Conservation (phyloP, 495 filamentous ascomycete genomes). For the Hyaloscypha bicolor region DNA sequence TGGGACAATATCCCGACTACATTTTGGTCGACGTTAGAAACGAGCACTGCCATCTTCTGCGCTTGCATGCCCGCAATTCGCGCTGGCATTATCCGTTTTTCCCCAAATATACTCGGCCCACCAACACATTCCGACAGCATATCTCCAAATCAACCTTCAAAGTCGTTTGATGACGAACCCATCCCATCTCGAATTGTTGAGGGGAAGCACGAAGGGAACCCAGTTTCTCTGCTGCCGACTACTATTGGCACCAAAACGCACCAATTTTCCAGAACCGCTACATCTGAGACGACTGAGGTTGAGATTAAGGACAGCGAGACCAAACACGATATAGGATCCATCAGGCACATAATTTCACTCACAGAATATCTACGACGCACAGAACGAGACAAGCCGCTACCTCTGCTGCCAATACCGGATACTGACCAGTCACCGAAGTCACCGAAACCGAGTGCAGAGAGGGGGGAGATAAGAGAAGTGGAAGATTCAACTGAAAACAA, state of each 20-base stretch:
- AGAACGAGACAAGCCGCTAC: neutral
- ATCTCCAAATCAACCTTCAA: slow-evolving; percentile 4
- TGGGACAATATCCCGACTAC: slow-evolving; percentile 35
- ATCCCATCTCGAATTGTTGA: neutral
- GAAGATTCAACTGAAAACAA: neutral
- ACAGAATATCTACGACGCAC: neutral
- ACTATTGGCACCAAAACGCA: neutral
- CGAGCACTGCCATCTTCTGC: slow-evolving; percentile 4
- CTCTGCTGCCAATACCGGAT: neutral
- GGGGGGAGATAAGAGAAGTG: neutral
- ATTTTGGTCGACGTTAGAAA: slow-evolving; percentile 7
- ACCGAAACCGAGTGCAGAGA: neutral
- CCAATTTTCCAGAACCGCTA: neutral
- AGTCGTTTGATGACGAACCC: neutral
- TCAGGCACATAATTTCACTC: slow-evolving; percentile 3
- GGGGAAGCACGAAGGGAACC: neutral
- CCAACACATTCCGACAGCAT: neutral
- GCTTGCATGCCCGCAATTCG: slow-evolving; percentile 18
- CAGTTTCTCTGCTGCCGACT: neutral
- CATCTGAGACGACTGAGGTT: neutral
- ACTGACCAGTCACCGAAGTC: neutral
- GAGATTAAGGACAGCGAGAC: neutral
- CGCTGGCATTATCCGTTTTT: slow-evolving; percentile 4
- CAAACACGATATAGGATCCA: slow-evolving; percentile 3
- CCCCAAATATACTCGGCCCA: neutral